Evolutionary conservation across 768 basidiomycete genomes (phyloP), one percentile per base, ranked within the genome.

Genomic region (Tricholoma sp.): DNA sequence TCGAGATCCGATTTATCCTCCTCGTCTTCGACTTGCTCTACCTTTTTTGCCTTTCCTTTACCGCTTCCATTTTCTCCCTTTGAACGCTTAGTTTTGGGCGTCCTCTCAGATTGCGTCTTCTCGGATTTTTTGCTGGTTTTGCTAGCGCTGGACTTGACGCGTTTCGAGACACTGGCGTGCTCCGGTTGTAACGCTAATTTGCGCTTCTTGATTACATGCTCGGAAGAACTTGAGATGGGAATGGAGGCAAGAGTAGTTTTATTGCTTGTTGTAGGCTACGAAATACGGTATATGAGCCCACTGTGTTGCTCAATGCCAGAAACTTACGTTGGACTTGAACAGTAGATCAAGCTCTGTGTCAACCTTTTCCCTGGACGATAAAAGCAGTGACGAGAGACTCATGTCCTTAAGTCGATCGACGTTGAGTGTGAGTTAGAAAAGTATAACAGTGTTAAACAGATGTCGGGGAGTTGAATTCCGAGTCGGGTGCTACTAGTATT

Each of bases 281-380:
- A 56, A 4, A n/a, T n/a, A 31, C 6, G 1, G 2, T 18, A 14
- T 37, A 37, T 29, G 41, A 39, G 34, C 12, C 8, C n/a, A 50
- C 7, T 50, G 9, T 57, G 27, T 22, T 22, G 53, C 18, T 27
- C 24, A 11, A 1, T 31, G 29, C 6, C 11, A 31, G 39, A 22
- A 41, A 67, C 81, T 61, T 59, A 84, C 85, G 59, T 79, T 77
- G 35, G 77, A 66, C 29, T 76, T 76, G 66, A 91, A 88, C 27
- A 91, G 63, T 22, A 78, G 75, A 63, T 89, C 85, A 8, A 91
- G 75, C 47, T 86, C 86, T 3, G 70, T 70, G 64, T 89, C 88
- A 32, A 85, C 71, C 50, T 73, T 74, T 6, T 67, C 69, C 50
- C 71, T 75, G 10, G 69, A 68, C 31, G 76, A 71, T 16, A 85